A percentile compares a stretch with the other conserved stretches of the same genome.
phyloP scores from a whole-genome alignment of 2,329 filamentous ascomycete genomes.

The Aquanectria penicillioides region DNA sequence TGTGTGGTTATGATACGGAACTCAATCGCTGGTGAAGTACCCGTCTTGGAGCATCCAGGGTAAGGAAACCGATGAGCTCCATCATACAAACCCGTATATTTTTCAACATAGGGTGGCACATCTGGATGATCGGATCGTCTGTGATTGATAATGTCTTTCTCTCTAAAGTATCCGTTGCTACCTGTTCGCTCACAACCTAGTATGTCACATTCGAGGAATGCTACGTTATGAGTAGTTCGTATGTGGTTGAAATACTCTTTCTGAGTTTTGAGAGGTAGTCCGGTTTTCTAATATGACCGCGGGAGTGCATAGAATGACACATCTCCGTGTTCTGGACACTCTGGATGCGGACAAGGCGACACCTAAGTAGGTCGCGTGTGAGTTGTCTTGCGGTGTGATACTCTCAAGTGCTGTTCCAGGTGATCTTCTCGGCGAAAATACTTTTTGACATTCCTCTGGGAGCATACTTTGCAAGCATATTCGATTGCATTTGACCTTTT shows the following conservation, averaged over 20 bases:
- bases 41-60: neutral
- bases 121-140: neutral
- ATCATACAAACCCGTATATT: no score
- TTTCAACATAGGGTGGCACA: no score
- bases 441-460: neutral
- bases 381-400: no score
- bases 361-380: no score
- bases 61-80: neutral
- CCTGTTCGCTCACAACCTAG: neutral
- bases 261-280: neutral
- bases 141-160: neutral
- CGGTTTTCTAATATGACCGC: neutral
- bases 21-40: no score
- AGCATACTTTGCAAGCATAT: neutral
- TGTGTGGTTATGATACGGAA: neutral
- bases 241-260: neutral
- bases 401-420: slow-evolving; percentile 1
- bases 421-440: slow-evolving; percentile 1
- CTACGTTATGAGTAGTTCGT: neutral
- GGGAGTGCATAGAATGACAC: neutral
- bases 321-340: neutral
- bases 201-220: neutral
- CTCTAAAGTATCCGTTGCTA: neutral
- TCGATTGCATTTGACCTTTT: neutral
- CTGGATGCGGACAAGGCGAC: neutral